Base-by-base conservation (phyloP, 495 filamentous ascomycete genomes). In the Cladorrhinum samala region DNA sequence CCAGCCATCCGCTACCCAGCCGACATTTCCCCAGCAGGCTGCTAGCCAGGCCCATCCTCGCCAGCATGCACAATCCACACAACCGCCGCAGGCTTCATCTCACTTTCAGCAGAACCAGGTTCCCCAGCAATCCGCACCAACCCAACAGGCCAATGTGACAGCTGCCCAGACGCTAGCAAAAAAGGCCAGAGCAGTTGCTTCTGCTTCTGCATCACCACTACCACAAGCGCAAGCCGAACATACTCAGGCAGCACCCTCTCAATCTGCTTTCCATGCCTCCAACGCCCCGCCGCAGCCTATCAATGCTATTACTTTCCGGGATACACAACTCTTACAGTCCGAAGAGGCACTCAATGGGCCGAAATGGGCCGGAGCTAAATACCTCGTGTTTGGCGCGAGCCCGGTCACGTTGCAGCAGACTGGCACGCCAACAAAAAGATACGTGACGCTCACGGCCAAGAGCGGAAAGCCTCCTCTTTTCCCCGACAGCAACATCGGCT, bases 361-460 rank as follows among this genome's bases (percentile, higher is more conserved):
- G 17, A 61, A 30, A 2, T 61, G 55, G 56, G 25, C 21, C 0
- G 64, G 62, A 6, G 57, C 67, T 2, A 57, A 64, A 1, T 49
- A 68, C 50, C 54, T 68, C 27, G 59, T 59, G 8, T 46, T 68
- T 14, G 62, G 54, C 0, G 46, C 53, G 0, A 49, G 51, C 1
- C 57, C 62, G 0, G 60, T 60, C 6, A 61, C 60, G 49, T 50
- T 68, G 8, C 59, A 61, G 36, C 60, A 55, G 52, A 33, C 6
- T 33, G 55, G 55, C 0, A 48, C 64, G 16, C 66, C 64, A 3
- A 63, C 62, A 0, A 68, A 63, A 49, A 54, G 66, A 42, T 68
- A 65, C 41, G 64, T 67, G 5, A 36, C 55, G 1, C 49, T 67
- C 2, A 9, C 59, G 8, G 42, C 62, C 3, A 68, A 60, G 47